These are phyloP conservation scores for Breviolum minutum DNA, from an alignment of 73 alveolate genomes.

Conservation along the genomic window DNA sequence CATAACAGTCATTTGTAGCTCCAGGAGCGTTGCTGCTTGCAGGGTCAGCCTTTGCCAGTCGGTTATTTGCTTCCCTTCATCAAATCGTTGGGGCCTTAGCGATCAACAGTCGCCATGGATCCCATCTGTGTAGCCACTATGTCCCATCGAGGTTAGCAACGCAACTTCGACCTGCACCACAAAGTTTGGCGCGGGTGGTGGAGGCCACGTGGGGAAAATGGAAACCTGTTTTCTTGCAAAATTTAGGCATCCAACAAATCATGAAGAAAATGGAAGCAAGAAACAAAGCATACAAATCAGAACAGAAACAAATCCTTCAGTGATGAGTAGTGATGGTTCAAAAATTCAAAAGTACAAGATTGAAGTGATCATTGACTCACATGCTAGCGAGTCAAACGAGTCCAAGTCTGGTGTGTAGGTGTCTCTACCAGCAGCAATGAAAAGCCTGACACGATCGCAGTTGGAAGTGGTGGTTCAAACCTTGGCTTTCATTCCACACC, in stretches of 20 bases:
- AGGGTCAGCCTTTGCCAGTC: not conserved
- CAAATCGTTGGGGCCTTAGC: conserved; percentile 13
- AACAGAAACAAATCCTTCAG: too few relatives aligned
- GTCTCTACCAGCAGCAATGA: not conserved
- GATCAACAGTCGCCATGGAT: not conserved
- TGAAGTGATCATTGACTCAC: not conserved
- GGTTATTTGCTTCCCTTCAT: conserved; percentile 62
- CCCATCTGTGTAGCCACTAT: not conserved
- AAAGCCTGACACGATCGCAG: not conserved
- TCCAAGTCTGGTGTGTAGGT: not conserved
- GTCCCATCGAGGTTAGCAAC: conserved; percentile 10
- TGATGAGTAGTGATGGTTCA: too few relatives aligned
- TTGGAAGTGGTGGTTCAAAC: conserved; percentile 46
- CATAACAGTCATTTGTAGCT: too few relatives aligned
- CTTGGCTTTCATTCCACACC: conserved; percentile 45
- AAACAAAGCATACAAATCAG: too few relatives aligned
- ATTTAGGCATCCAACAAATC: not conserved
- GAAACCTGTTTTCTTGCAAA: not conserved
- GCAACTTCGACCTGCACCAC: conserved; percentile 42
- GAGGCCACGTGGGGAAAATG: conserved; percentile 21
- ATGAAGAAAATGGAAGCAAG: too few relatives aligned
- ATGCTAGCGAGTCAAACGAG: not conserved
- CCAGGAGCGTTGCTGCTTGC: conserved; percentile 70
- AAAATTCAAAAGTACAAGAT: not conserved
- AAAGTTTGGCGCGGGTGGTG: conserved; percentile 29